Evolutionary conservation across 352 stramenopile genomes (phyloP), one percentile per base, ranked within the genome.

Genomic region (Plasmopara muralis): DNA sequence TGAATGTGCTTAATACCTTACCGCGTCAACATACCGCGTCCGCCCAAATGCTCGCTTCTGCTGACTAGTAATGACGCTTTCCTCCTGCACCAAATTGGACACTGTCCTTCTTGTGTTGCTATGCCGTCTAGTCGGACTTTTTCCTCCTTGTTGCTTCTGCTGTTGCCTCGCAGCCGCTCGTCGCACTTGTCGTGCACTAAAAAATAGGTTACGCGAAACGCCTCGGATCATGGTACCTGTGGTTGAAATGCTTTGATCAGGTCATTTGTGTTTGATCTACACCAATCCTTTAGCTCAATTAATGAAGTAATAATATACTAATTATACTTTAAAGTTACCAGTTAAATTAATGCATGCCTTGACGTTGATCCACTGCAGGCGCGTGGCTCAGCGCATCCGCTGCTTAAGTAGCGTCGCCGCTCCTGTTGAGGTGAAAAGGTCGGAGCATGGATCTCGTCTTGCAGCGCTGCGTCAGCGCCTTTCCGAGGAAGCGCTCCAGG

Each of bases 371-470:
- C 58, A 50, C 20, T 63, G 15, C 47, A 44, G 12, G 18, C 37
- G 37, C 28, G 33, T 35, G 29, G 59, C 52, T 35, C 52, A 42
- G 35, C 47, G 57, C 46, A 18, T 39, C 16, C 57, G 57, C 13
- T 15, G 55, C 42, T 25, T 67, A 6, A 78, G 55, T 50, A 76
- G 43, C 45, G 43, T 41, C 13, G 69, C 71, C 47, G 70, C 77
- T 28, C 63, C 85, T 40, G 80, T 91, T 18, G 50, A 71, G 30
- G 76, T 90, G 38, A 86, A 66, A 25, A 78, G 84, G 57, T 77
- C 72, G 39, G 66, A 86, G 59, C 66, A 64, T 20, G 71, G 79
- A 13, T 71, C 65, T 37, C 79, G 83, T 0, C 72, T 94, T n/a
- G 68, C 62, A 5, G 77, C 70, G 33, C 64, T 94, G 47, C 81